Evolutionary conservation across 2,329 filamentous ascomycete species (phyloP).

Genomic region (Aspergillus alliaceus): DNA sequence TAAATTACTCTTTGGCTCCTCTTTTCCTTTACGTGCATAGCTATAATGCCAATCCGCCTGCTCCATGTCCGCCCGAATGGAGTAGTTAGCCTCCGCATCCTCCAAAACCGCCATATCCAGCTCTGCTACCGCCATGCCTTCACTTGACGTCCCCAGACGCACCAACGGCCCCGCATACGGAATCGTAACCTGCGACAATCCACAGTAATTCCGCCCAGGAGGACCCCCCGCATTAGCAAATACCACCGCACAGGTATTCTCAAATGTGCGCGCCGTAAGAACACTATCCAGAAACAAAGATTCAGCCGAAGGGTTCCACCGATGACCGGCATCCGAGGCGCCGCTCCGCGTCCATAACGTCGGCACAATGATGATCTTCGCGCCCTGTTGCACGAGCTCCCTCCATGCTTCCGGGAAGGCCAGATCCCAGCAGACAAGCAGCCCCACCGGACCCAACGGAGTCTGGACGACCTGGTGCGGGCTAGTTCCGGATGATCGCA

Average conservation of each 20-base stretch:
- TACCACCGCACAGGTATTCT: conserved; percentile 57
- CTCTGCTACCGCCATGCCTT: conserved; percentile 55
- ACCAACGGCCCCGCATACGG: conserved; percentile 53
- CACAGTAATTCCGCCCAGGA: conserved; percentile 51
- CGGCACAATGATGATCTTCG: conserved; percentile 56
- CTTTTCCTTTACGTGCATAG: not conserved
- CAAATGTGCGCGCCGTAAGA: conserved; percentile 54
- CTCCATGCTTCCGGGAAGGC: conserved; percentile 59
- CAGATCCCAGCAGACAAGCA: conserved; percentile 59
- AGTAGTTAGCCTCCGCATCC: conserved; percentile 49
- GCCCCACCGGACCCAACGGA: conserved; percentile 53
- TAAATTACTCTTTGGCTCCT: not conserved
- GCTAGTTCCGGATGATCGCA: not conserved
- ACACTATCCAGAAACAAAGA: conserved; percentile 52
- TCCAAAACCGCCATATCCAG: conserved; percentile 45
- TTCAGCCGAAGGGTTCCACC: conserved; percentile 50
- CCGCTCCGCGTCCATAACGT: conserved; percentile 52
- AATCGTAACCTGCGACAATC: conserved; percentile 53
- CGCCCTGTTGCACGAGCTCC: conserved; percentile 53
- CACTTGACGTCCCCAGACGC: conserved; percentile 50
- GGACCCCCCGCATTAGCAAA: conserved; percentile 59
- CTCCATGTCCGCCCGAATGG: conserved; percentile 25
- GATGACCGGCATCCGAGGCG: conserved; percentile 47
- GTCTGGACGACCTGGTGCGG: conserved; percentile 30
- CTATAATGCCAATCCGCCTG: conserved; percentile 3